Evolutionary conservation across 805 yeast species (phyloP).

Genomic region (Metschnikowia colocasiae): DNA sequence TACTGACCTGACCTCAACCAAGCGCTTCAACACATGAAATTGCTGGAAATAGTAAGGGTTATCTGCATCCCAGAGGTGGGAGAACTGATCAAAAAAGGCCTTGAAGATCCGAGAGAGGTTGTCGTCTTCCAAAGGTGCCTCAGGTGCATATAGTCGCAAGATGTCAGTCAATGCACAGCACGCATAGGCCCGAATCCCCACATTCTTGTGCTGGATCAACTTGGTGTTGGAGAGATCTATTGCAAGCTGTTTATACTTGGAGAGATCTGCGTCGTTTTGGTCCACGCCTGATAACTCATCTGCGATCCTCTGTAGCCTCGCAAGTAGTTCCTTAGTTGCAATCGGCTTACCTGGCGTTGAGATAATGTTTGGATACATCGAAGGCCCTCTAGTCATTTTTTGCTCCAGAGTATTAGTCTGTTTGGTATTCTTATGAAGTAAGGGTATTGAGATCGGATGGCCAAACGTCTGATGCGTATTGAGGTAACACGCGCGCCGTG

Average conservation of each 20-base stretch:
- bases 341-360: conserved; percentile 57
- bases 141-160: conserved; percentile 77
- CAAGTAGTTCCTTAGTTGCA: conserved; percentile 56
- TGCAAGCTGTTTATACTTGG: conserved; percentile 40
- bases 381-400: not conserved
- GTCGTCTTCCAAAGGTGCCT: conserved; percentile 74
- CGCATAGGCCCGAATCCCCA: conserved; percentile 63
- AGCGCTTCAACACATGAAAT: conserved; percentile 57
- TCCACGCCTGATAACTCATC: conserved; percentile 61
- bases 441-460: not conserved
- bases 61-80: conserved; percentile 49
- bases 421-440: not conserved
- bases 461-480: not conserved
- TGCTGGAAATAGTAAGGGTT: conserved; percentile 62
- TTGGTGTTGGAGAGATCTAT: conserved; percentile 55
- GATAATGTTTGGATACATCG: conserved; percentile 31
- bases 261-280: conserved; percentile 53
- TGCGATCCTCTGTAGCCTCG: conserved; percentile 53
- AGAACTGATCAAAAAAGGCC: conserved; percentile 61
- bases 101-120: conserved; percentile 64
- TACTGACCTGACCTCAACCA: conserved; percentile 73
- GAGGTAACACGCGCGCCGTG: not conserved
- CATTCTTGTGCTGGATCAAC: conserved; percentile 55
- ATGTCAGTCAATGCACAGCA: conserved; percentile 77
- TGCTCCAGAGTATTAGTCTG: not conserved